Evolutionary conservation across 2,329 filamentous ascomycete genomes (phyloP).

Genomic region (Tolypocladium tropicale): DNA sequence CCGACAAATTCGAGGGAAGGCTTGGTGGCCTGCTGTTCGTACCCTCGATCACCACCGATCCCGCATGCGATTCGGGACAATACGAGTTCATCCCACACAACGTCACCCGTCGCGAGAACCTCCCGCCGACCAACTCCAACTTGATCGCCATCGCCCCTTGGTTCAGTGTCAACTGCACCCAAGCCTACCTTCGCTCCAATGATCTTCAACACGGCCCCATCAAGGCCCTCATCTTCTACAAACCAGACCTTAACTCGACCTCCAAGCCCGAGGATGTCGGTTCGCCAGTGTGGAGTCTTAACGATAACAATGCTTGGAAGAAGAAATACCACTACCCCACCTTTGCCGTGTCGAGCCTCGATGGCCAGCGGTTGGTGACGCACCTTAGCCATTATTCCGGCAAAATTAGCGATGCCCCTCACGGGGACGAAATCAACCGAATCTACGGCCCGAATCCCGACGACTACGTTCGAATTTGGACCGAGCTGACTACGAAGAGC

Average conservation of each 20-base stretch:
- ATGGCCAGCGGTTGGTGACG: slow-evolving; percentile 58
- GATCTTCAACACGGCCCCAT: slow-evolving; percentile 47
- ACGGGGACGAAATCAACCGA: slow-evolving; percentile 43
- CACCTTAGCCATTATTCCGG: slow-evolving; percentile 70
- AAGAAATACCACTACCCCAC: slow-evolving; percentile 63
- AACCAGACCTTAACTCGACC: slow-evolving; percentile 42
- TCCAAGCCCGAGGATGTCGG: slow-evolving; percentile 54
- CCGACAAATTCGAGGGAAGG: slow-evolving; percentile 45
- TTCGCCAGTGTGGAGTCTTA: slow-evolving; percentile 59
- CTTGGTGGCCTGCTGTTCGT: slow-evolving; percentile 79
- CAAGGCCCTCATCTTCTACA: slow-evolving; percentile 54
- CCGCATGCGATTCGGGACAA: slow-evolving; percentile 54
- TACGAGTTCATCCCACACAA: slow-evolving; percentile 61
- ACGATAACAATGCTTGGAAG: slow-evolving; percentile 64
- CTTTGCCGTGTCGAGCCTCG: slow-evolving; percentile 64
- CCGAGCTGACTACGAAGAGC: slow-evolving; percentile 37
- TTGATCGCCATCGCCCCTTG: slow-evolving; percentile 80
- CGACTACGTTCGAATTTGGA: slow-evolving; percentile 53
- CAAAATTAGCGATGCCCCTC: slow-evolving; percentile 52
- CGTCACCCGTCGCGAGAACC: slow-evolving; percentile 60
- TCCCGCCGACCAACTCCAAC: slow-evolving; percentile 59
- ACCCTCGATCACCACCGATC: slow-evolving; percentile 50
- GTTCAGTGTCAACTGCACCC: slow-evolving; percentile 64
- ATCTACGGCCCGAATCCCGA: slow-evolving; percentile 43
- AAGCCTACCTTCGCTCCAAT: slow-evolving; percentile 58